Evolutionary conservation across 2,329 filamentous ascomycete genomes (phyloP), one percentile per base, ranked within the genome.

Genomic region (Botrytis hyacinthi): DNA sequence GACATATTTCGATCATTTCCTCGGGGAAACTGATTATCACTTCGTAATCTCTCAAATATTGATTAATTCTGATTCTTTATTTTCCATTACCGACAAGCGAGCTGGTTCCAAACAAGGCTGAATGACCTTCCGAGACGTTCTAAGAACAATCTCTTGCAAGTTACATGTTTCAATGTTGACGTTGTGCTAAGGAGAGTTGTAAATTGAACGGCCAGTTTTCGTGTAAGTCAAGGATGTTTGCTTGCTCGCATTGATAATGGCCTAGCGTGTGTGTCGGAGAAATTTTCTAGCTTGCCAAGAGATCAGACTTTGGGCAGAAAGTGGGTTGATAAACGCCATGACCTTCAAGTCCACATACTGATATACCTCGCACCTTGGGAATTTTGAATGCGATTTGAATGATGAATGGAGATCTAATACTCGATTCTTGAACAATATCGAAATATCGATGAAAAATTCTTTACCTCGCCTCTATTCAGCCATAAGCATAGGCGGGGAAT

Each of bases 91-190:
- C 16, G 26, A 40, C 16, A 54, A 37, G 26, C 48, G 26, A 29
- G 4, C 29, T 29, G 46, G 26, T 68, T n/a, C 65, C 26, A 18
- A 68, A 67, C 22, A 35, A 68, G 46, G 46, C 26, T 40, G 46
- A 54, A 67, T 40, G 46, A 29, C 32, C 16, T 48, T 48, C n/a
- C 32, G 35, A 54, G 35, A 20, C 9, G 16, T 54, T 54, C 26
- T 20, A 9, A n/a, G 14, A 66, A 26, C 22, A 67, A 22, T 10
- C 35, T 37, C 12, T 35, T 67, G 37, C 61, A n/a, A 63, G n/a
- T 63, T n/a, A n/a, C 61, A 42, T 63, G 61, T 63, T 63, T 63
- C 61, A 63, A 63, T 44, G 37, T 18, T 10, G 40, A 29, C 37
- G 16, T 63, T 3, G 61, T 63, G 63, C 44, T 67, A 40, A 67